These are phyloP conservation scores for Xylariaceae sp. DNA, from an alignment of 2,329 filamentous ascomycete species.

Conservation along the genomic window DNA sequence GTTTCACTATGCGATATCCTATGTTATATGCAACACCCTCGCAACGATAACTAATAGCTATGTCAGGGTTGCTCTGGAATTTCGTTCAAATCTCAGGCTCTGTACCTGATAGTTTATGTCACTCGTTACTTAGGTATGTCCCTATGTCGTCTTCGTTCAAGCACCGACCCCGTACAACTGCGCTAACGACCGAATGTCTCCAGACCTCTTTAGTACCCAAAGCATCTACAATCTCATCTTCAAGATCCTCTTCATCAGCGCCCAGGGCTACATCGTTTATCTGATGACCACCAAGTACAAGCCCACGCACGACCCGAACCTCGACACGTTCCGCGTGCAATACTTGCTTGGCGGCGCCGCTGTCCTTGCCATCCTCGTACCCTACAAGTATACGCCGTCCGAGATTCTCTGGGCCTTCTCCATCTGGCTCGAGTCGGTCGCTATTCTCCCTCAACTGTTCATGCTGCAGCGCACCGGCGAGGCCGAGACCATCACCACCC, in stretches of 20 bases:
- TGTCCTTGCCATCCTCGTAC: slow-evolving; percentile 78
- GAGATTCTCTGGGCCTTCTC: slow-evolving; percentile 98
- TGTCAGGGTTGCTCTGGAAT: slow-evolving; percentile 92
- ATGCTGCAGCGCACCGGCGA: slow-evolving; percentile 97
- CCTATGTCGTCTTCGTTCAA: background rate
- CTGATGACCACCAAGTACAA: slow-evolving; percentile 98
- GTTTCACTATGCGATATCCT: background rate
- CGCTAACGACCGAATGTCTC: slow-evolving; percentile 4
- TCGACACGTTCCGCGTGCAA: slow-evolving; percentile 96
- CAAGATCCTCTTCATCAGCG: slow-evolving; percentile 91
- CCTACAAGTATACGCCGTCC: slow-evolving; percentile 77
- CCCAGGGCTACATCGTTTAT: slow-evolving; percentile 93
- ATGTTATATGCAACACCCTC: background rate
- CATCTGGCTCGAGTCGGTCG: slow-evolving; percentile 96
- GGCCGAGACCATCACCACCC: slow-evolving; percentile 98
- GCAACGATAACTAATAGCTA: slow-evolving; percentile 28
- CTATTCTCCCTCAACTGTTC: slow-evolving; percentile 95
- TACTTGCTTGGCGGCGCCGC: slow-evolving; percentile 85
- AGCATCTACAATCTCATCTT: slow-evolving; percentile 92
- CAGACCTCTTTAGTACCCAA: slow-evolving; percentile 83
- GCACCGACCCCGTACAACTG: slow-evolving; percentile 1
- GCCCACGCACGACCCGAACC: slow-evolving; percentile 93
- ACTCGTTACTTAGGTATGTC: slow-evolving; percentile 82
- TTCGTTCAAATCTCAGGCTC: slow-evolving; percentile 96
- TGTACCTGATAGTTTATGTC: slow-evolving; percentile 92